Evolutionary conservation across 441 rosid species (phyloP).

Genomic region (Erodium texanum): DNA sequence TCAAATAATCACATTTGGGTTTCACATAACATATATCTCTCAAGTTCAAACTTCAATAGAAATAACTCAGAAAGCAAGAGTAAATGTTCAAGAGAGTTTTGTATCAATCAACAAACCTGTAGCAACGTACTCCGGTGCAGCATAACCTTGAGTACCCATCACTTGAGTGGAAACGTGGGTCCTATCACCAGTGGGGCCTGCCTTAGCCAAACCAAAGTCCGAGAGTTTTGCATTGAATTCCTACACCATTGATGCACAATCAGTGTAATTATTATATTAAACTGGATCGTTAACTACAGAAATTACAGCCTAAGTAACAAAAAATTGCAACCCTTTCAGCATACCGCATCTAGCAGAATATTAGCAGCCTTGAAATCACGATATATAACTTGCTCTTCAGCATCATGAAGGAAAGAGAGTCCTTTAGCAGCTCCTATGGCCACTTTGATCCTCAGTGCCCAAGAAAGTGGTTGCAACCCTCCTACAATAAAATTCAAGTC

Average conservation of each 20-base stretch:
- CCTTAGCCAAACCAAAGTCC: constrained; percentile 83
- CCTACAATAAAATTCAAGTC: constrained; percentile 25
- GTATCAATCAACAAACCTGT: constrained; percentile 42
- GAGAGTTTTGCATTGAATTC: constrained; percentile 74
- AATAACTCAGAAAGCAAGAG: background rate
- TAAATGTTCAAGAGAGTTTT: background rate
- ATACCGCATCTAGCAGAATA: constrained; percentile 69
- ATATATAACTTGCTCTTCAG: constrained; percentile 63
- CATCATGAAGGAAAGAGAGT: constrained; percentile 60
- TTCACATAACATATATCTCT: background rate
- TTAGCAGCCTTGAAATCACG: constrained; percentile 82
- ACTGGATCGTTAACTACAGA: constrained; percentile 4
- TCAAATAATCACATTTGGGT: background rate
- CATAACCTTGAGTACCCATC: constrained; percentile 75
- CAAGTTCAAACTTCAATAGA: background rate
- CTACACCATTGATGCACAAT: constrained; percentile 44
- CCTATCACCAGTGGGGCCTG: constrained; percentile 83
- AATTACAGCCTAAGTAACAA: constrained; percentile 7
- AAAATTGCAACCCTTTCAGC: constrained; percentile 9
- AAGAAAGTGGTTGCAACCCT: constrained; percentile 56
- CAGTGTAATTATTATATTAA: constrained; percentile 8
- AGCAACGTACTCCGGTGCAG: constrained; percentile 32
- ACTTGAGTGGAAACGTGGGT: constrained; percentile 81
- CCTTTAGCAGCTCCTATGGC: constrained; percentile 65
- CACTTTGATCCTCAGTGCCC: constrained; percentile 54